A percentile compares a stretch with the other conserved stretches of the same genome.
Evolutionary conservation across 805 yeast genomes (phyloP).

Genomic region (Zygosaccharomyces siamensis): DNA sequence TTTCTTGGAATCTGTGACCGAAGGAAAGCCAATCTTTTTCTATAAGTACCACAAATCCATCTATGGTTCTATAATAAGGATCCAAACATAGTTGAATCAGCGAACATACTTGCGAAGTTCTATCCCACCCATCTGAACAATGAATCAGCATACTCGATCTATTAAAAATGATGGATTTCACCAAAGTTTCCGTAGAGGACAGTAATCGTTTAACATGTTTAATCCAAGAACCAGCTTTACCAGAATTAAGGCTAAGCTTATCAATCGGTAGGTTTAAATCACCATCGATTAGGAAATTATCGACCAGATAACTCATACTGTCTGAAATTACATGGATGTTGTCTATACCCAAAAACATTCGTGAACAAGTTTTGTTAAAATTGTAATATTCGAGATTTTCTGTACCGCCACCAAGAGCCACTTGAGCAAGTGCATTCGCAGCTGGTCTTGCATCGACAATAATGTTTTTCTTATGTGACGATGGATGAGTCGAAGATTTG

Average conservation of each 20-base stretch:
- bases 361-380: conserved; percentile 46
- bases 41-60: conserved; percentile 78
- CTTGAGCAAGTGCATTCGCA: conserved; percentile 94
- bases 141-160: conserved; percentile 81
- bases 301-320: conserved; percentile 58
- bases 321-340: conserved; percentile 95
- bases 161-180: conserved; percentile 77
- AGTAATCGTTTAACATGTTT: conserved; percentile 63
- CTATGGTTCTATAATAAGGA: conserved; percentile 80
- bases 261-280: conserved; percentile 55
- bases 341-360: conserved; percentile 84
- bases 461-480: conserved; percentile 45
- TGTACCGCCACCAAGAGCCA: conserved; percentile 97
- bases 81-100: conserved; percentile 82
- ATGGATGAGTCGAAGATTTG: conserved; percentile 43
- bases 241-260: conserved; percentile 53
- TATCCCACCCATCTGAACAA: conserved; percentile 98
- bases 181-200: conserved; percentile 69
- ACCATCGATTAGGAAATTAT: conserved; percentile 55
- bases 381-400: conserved; percentile 87
- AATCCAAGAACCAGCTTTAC: conserved; percentile 61
- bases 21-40: conserved; percentile 96
- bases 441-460: conserved; percentile 90
- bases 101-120: conserved; percentile 86
- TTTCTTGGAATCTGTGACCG: conserved; percentile 83